A percentile compares a stretch with the other conserved stretches of the same genome.
Conservation (phyloP, 345 rosid species). For the Cardamine occulta region DNA sequence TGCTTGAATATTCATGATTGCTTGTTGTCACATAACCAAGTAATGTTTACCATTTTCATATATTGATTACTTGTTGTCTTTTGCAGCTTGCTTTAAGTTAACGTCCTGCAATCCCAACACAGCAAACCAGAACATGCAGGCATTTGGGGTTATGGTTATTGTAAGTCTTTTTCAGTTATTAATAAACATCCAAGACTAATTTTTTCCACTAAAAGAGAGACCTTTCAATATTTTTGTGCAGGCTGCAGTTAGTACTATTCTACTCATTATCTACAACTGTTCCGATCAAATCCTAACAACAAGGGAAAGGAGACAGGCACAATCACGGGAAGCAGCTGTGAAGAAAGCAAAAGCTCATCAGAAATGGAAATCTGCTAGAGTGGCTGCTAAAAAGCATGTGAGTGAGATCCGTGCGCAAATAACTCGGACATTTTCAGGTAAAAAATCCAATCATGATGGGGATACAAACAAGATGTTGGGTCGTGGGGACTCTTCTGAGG, state of each 20-base stretch:
- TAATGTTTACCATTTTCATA: conserved; percentile 7
- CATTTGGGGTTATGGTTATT: conserved; percentile 79
- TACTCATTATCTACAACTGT: conserved; percentile 85
- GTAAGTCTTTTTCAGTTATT: conserved; percentile 51
- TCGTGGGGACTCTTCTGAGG: conserved; percentile 46
- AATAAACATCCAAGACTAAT: conserved; percentile 1
- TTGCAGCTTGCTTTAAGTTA: conserved; percentile 83
- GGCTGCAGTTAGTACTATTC: conserved; percentile 72
- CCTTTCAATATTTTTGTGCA: conserved; percentile 46
- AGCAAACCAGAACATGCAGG: conserved; percentile 76
- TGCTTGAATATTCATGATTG: not conserved
- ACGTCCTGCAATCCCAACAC: conserved; percentile 70
- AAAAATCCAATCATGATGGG: conserved; percentile 32
- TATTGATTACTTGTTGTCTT: conserved; percentile 31
- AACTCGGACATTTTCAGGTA: conserved; percentile 68
- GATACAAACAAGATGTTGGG: conserved; percentile 55
- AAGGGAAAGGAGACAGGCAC: conserved; percentile 75
- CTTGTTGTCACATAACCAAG: conserved; percentile 4
- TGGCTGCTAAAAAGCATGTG: conserved; percentile 70
- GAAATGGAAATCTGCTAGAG: conserved; percentile 78
- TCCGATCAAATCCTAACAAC: conserved; percentile 82
- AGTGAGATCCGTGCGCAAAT: conserved; percentile 67
- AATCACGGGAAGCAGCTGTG: conserved; percentile 89
- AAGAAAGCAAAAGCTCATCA: conserved; percentile 76
- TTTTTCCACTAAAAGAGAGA: not conserved